Evolutionary conservation across 768 basidiomycete species (phyloP).

Genomic region (Hysterangium stoloniferum): DNA sequence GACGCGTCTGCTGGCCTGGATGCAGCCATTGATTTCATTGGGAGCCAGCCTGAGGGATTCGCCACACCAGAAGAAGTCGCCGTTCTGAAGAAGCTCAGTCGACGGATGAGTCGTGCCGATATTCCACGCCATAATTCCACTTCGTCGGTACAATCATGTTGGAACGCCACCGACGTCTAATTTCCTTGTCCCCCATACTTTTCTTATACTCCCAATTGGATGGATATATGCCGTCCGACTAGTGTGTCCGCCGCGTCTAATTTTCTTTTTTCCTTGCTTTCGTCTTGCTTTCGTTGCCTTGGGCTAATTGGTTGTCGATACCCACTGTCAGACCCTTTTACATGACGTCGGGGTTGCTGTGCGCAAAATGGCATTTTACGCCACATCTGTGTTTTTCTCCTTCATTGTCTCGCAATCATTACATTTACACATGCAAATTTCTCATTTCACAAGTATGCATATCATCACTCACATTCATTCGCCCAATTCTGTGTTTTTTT

Average conservation of each 20-base stretch:
- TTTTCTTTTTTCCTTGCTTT: slow-evolving; percentile 3
- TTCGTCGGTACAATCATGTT: neutral
- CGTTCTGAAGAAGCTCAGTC: slow-evolving; percentile 3
- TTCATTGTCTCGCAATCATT: slow-evolving; percentile 9
- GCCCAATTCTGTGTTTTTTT: neutral
- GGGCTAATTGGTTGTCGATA: neutral
- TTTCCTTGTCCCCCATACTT: too few species aligned
- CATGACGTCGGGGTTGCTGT: neutral
- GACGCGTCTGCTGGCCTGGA: slow-evolving; percentile 6
- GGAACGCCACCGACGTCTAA: neutral
- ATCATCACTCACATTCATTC: too few species aligned
- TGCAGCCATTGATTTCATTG: slow-evolving; percentile 2
- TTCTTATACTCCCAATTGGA: too few species aligned
- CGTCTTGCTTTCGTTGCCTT: neutral
- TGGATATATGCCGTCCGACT: too few species aligned
- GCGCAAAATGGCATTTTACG: neutral
- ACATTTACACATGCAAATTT: neutral
- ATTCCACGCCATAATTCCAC: neutral
- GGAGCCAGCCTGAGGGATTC: slow-evolving; percentile 2
- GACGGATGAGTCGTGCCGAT: slow-evolving; percentile 2
- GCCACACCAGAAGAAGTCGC: slow-evolving; percentile 6
- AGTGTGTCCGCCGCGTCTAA: neutral
- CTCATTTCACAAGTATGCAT: neutral
- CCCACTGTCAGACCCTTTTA: neutral
- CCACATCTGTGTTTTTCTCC: neutral